A percentile compares a stretch with the other conserved stretches of the same genome.
These are phyloP conservation scores for Magnaporthiopsis rhizophila DNA, from an alignment of 2,329 filamentous ascomycete species.

Conservation along the genomic window DNA sequence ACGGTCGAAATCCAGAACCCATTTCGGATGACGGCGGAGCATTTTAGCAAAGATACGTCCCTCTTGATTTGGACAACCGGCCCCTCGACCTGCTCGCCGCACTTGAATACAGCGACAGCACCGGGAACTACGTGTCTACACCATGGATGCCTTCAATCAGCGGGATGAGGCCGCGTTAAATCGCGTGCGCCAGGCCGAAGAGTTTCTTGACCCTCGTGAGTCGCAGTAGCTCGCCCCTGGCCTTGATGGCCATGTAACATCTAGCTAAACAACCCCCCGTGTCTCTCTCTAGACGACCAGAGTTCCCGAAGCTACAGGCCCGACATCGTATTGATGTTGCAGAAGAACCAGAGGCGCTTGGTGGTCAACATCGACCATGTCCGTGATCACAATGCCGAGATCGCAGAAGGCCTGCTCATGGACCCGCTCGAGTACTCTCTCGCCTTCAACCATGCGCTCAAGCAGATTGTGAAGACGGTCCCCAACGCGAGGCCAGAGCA, in stretches of 20 bases:
- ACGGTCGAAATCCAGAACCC: too few relatives aligned
- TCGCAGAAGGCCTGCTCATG: conserved; percentile 71
- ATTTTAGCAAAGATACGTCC: too few relatives aligned
- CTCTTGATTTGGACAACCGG: too few relatives aligned
- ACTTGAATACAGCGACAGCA: not conserved
- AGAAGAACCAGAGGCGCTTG: conserved; percentile 57
- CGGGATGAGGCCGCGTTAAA: conserved; percentile 78
- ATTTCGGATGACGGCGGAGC: too few relatives aligned
- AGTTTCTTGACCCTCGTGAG: conserved; percentile 86
- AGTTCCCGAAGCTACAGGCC: conserved; percentile 70
- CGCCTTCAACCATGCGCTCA: conserved; percentile 85
- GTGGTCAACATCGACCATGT: conserved; percentile 84
- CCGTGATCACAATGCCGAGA: conserved; percentile 73
- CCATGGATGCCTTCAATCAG: conserved; percentile 66
- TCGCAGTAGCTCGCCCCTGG: conserved; percentile 18
- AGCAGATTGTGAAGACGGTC: conserved; percentile 76
- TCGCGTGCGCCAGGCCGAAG: conserved; percentile 77
- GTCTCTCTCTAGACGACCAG: conserved; percentile 34
- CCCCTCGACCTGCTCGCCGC: not conserved
- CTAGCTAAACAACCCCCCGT: not conserved
- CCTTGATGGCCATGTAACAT: not conserved
- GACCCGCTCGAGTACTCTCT: conserved; percentile 81
- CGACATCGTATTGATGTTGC: conserved; percentile 74
- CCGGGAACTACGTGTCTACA: conserved; percentile 14
- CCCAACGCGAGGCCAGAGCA: conserved; percentile 69